phyloP scores from a whole-genome alignment of 192 early-diverging fungal species.

The Coemansia sp. region DNA sequence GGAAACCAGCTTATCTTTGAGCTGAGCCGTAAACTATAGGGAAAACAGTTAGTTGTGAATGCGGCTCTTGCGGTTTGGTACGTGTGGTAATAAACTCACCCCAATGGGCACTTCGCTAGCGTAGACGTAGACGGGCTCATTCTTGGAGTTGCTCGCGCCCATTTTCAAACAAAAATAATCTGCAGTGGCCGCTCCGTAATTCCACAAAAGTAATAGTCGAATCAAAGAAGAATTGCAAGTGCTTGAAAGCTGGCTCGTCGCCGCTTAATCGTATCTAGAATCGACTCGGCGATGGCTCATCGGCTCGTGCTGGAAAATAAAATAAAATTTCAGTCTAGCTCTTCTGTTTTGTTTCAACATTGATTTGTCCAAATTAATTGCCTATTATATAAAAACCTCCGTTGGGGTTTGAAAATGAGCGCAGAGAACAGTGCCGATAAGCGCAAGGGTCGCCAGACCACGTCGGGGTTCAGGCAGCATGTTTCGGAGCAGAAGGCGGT shows the following conservation, averaged over 20 bases:
- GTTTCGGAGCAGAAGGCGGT: slow-evolving; percentile 3
- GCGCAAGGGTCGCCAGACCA: slow-evolving; percentile 12
- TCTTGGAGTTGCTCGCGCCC: slow-evolving; percentile 50
- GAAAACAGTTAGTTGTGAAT: not conserved
- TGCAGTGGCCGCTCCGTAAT: not conserved
- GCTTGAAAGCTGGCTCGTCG: not conserved
- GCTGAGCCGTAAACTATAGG: slow-evolving; percentile 42
- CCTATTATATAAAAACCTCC: not conserved
- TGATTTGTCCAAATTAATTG: not conserved
- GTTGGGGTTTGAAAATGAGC: not conserved
- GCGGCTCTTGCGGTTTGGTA: not conserved
- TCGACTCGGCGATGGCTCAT: not conserved
- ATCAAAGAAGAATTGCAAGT: not conserved
- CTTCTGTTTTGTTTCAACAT: not conserved
- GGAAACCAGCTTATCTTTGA: slow-evolving; percentile 35
- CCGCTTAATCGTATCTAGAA: not conserved
- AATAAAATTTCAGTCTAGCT: not conserved
- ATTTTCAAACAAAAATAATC: slow-evolving; percentile 12
- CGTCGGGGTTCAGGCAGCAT: slow-evolving; percentile 2
- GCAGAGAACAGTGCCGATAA: not conserved
- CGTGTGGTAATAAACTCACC: slow-evolving; percentile 21
- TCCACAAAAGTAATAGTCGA: not conserved
- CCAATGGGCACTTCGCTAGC: slow-evolving; percentile 38
- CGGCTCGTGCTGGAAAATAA: not conserved
- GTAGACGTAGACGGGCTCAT: slow-evolving; percentile 47